Conservation (phyloP, 106 monocot genomes). For the Phalaenopsis aphrodite region DNA sequence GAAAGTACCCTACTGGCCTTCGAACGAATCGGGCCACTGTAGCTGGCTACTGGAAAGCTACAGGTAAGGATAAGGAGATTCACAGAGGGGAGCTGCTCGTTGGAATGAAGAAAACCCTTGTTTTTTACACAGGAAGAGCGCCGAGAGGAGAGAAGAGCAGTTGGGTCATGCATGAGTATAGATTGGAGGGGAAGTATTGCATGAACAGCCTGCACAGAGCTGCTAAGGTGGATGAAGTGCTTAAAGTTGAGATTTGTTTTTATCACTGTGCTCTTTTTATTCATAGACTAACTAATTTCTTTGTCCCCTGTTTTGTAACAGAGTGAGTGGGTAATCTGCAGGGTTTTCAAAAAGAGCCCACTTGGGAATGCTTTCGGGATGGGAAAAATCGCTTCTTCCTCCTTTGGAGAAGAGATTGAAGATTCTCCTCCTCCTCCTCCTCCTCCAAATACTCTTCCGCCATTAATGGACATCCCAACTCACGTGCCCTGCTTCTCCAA, state of each 20-base stretch:
- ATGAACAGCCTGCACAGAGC: constrained; percentile 16
- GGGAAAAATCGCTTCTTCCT: constrained; percentile 1
- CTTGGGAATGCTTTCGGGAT: constrained; percentile 3
- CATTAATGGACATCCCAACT: constrained; percentile 20
- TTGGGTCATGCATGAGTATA: constrained; percentile 81
- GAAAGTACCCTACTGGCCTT: constrained; percentile 74
- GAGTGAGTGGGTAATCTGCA: constrained; percentile 45
- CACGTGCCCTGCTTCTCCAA: constrained; percentile 77
- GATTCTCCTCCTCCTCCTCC: neutral
- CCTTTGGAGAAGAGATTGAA: neutral
- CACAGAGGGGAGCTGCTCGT: constrained; percentile 26
- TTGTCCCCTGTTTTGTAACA: constrained; percentile 1
- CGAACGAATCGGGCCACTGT: constrained; percentile 73
- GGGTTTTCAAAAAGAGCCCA: constrained; percentile 29
- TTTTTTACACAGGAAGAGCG: constrained; percentile 73
- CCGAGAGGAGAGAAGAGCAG: constrained; percentile 60
- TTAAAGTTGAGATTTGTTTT: neutral
- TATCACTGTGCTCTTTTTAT: neutral
- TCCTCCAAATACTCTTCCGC: constrained; percentile 14
- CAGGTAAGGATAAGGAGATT: constrained; percentile 79
- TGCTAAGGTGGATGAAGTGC: constrained; percentile 19
- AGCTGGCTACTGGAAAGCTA: constrained; percentile 83
- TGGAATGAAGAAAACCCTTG: constrained; percentile 84
- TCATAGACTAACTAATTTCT: neutral
- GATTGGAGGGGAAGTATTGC: constrained; percentile 46